Evolutionary conservation across 768 basidiomycete species (phyloP).

Genomic region (Leccinum uliginosum): DNA sequence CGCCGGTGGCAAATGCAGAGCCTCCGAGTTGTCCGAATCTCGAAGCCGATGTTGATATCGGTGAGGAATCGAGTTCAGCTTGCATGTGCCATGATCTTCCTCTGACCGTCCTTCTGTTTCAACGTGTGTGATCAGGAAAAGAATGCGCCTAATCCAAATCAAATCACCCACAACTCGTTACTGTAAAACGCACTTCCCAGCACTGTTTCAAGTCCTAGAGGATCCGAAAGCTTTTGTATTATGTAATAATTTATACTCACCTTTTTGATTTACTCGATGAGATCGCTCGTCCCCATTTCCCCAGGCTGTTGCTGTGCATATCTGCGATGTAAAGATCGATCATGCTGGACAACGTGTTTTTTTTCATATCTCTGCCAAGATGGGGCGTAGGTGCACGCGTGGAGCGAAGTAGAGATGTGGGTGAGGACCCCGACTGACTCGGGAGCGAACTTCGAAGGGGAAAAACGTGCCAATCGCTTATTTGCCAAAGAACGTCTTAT

Average conservation of each 20-base stretch:
- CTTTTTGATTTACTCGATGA: not conserved
- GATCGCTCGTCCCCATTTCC: not conserved
- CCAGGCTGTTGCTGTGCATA: not conserved
- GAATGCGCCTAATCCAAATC: not conserved
- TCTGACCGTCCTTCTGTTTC: not conserved
- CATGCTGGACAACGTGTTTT: not conserved
- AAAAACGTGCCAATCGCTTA: not conserved
- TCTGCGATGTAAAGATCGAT: not conserved
- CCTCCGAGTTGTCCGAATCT: not conserved
- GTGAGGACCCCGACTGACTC: not conserved
- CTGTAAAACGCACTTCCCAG: no score
- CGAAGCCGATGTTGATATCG: not conserved
- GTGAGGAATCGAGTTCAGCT: not conserved
- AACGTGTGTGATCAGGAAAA: not conserved
- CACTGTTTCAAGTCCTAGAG: not conserved
- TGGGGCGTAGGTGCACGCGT: not conserved
- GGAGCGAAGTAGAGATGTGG: not conserved
- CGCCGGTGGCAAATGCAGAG: not conserved
- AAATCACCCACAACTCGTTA: not conserved
- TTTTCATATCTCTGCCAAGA: not conserved
- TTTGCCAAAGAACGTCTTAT: not conserved
- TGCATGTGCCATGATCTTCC: not conserved
- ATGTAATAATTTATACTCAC: not conserved
- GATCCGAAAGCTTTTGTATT: not conserved
- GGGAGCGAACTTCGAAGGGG: not conserved